phyloP scores from a whole-genome alignment of 768 basidiomycete species.

The Crassisporium funariophilum region DNA sequence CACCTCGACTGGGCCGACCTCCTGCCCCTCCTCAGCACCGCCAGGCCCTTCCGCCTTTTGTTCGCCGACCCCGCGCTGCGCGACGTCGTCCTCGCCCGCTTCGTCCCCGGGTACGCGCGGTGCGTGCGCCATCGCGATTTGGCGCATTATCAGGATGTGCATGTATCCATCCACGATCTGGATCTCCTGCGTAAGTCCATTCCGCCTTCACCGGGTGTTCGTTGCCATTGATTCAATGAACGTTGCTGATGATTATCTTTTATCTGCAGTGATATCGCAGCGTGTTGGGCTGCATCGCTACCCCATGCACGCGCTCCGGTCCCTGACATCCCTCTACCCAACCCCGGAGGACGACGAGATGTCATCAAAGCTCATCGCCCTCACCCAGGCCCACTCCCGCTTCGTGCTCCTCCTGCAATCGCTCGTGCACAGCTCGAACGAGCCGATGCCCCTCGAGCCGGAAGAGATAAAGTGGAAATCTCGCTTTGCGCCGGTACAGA shows the following conservation, averaged over 20 bases:
- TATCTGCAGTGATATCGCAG: conserved; percentile 66
- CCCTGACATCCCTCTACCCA: conserved; percentile 43
- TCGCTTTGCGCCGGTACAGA: conserved; percentile 29
- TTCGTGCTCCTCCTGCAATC: conserved; percentile 76
- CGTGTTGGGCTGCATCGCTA: conserved; percentile 66
- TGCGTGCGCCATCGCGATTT: conserved; percentile 44
- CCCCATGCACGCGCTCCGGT: conserved; percentile 64
- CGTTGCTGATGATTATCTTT: no score
- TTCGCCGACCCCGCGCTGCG: conserved; percentile 31
- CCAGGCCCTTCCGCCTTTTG: conserved; percentile 30
- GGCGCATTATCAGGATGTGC: conserved; percentile 45
- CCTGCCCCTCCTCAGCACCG: conserved; percentile 41
- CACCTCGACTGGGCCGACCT: conserved; percentile 42
- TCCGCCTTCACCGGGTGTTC: conserved; percentile 14
- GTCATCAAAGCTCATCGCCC: conserved; percentile 41
- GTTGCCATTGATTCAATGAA: conserved; percentile 12
- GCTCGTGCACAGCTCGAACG: conserved; percentile 61
- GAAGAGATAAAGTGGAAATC: conserved; percentile 39
- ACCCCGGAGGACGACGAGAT: conserved; percentile 34
- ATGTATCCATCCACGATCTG: conserved; percentile 59
- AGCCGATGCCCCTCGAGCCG: conserved; percentile 47
- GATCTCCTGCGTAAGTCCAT: conserved; percentile 62
- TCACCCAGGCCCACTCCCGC: conserved; percentile 69
- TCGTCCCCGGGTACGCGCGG: conserved; percentile 58
- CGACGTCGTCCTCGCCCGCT: conserved; percentile 47